Evolutionary conservation across 345 rosid species (phyloP).

Genomic region (Anastatica hierochuntica): DNA sequence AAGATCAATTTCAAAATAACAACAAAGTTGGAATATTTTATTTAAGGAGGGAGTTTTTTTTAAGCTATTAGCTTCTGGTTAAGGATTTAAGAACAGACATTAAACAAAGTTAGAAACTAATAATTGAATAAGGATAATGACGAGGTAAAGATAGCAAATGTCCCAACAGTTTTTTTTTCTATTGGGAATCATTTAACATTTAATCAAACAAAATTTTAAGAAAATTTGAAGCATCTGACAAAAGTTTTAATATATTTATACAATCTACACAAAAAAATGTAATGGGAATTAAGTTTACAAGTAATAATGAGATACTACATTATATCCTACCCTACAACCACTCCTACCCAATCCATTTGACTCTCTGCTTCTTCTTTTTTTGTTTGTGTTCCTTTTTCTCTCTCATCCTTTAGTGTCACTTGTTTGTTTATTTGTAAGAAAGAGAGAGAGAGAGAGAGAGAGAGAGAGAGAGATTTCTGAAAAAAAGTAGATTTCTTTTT

Average conservation of each 20-base stretch:
- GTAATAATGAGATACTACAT: background rate
- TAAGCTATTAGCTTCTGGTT: too few species aligned
- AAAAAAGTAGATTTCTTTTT: background rate
- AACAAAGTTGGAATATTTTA: too few species aligned
- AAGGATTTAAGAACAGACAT: too few species aligned
- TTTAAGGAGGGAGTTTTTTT: too few species aligned
- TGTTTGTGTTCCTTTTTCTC: conserved; percentile 3
- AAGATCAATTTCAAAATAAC: too few species aligned
- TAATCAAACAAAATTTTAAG: background rate
- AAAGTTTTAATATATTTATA: background rate
- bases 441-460: background rate
- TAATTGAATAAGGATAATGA: background rate
- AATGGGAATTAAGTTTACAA: background rate
- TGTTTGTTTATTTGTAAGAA: conserved; percentile 1
- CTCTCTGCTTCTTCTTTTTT: too few species aligned
- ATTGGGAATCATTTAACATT: background rate
- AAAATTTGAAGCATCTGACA: background rate
- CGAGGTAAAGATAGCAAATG: background rate
- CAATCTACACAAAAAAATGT: background rate
- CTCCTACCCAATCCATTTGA: conserved; percentile 28
- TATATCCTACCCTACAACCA: conserved; percentile 16
- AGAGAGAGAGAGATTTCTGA: background rate
- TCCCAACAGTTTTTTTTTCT: background rate
- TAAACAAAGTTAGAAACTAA: too few species aligned
- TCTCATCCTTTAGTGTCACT: conserved; percentile 24